Evolutionary conservation across 805 yeast genomes (phyloP).

Genomic region (Sungouiella thailandica): DNA sequence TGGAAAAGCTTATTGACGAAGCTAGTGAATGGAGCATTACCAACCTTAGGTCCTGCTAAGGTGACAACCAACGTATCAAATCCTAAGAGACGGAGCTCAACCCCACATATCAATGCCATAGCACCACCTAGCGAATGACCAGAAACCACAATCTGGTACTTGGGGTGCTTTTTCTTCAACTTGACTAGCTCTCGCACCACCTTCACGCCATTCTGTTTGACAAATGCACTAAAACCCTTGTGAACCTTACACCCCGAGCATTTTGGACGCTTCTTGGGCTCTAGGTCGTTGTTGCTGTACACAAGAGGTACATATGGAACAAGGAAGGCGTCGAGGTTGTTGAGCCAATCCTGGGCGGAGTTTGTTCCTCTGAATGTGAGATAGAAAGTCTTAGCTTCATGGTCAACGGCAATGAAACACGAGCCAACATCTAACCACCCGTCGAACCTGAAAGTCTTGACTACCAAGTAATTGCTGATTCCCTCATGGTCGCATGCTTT

Average conservation of each 20-base stretch:
- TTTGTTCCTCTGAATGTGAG: constrained; percentile 63
- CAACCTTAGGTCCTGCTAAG: constrained; percentile 63
- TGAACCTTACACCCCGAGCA: constrained; percentile 59
- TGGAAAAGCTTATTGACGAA: constrained; percentile 51
- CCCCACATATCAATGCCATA: constrained; percentile 55
- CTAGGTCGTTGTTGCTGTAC: constrained; percentile 5
- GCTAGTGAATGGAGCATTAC: constrained; percentile 44
- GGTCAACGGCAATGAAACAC: constrained; percentile 52
- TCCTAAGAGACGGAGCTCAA: constrained; percentile 55
- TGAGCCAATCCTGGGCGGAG: constrained; percentile 55
- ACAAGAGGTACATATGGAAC: constrained; percentile 45
- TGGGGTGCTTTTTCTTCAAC: constrained; percentile 35
- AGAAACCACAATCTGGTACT: constrained; percentile 47
- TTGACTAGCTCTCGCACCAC: constrained; percentile 32
- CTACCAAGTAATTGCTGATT: constrained; percentile 28
- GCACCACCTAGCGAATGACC: constrained; percentile 85
- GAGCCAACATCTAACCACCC: constrained; percentile 45
- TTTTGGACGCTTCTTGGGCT: constrained; percentile 1
- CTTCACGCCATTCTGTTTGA: constrained; percentile 32
- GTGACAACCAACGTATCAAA: constrained; percentile 50
- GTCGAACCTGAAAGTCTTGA: constrained; percentile 37
- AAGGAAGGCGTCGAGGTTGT: constrained; percentile 49
- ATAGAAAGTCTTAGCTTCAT: constrained; percentile 35
- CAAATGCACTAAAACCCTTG: constrained; percentile 53
- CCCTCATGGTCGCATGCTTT: constrained; percentile 18